Evolutionary conservation across 352 stramenopile species (phyloP), one percentile per base, ranked within the genome.

Genomic region (Globisporangium irregulare): DNA sequence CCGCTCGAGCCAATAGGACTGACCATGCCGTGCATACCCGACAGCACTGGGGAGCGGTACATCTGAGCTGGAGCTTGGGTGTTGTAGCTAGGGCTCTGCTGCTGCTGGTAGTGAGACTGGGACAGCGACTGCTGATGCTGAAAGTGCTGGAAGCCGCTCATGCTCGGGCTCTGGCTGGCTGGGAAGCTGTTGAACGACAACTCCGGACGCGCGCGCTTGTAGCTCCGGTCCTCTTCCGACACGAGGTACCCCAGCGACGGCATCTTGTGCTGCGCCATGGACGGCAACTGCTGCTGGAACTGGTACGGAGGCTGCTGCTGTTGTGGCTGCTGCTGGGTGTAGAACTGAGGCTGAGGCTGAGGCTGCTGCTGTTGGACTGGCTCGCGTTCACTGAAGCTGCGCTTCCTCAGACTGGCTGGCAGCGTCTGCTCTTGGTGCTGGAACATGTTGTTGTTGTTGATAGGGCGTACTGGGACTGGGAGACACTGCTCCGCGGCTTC

Each of bases 401-500:
- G 22, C 46, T 59, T 41, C 27, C 59, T 24, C 64, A 67, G 34
- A 8, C 41, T 9, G 4, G 15, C 15, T 7, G 41, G 41, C 61
- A 43, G 54, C 27, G 58, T 65, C 8, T 50, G 68, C n/a, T 81
- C 63, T 18, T 34, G 41, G 41, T 50, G 59, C n/a, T 67, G 59
- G 62, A 64, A 69, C 34, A 41, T 71, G 59, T 27, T 65, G 25
- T 51, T 59, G 57, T 5, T 56, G 34, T 10, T 61, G 36, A 51
- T 34, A 63, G 56, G 22, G 36, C 41, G 64, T 22, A 56, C 43
- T 65, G 56, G 22, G 36, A 41, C 61, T 67, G 70, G 65, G 25
- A 64, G 56, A 29, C 70, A 77, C 43, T 91, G 80, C 70, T 91
- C 73, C 8, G 79, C 80, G 2, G 82, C 80, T 82, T 91, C 79